phyloP scores from a whole-genome alignment of 2,329 filamentous ascomycete species.

The Fusarium hostae region DNA sequence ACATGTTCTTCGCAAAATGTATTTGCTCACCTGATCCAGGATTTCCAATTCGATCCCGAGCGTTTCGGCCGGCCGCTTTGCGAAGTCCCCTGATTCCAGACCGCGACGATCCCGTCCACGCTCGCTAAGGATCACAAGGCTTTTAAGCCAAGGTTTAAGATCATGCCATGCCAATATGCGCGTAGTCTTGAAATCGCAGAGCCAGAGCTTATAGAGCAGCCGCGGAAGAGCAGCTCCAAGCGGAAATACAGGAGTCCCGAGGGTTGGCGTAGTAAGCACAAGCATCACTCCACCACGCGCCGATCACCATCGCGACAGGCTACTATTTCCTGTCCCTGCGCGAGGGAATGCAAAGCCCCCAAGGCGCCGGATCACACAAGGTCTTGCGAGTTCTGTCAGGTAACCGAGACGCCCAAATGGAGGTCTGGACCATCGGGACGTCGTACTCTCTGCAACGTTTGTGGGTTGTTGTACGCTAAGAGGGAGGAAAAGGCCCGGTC shows the following conservation, averaged over 20 bases:
- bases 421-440: constrained; percentile 2
- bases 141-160: background rate
- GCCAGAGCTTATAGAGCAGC: background rate
- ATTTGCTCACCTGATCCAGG: constrained; percentile 11
- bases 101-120: background rate
- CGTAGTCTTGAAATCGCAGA: background rate
- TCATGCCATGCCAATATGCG: background rate
- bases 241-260: background rate
- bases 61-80: constrained; percentile 14
- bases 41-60: background rate
- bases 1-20: background rate
- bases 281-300: background rate
- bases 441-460: constrained; percentile 17
- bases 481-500: background rate
- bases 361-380: background rate
- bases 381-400: background rate
- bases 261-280: background rate
- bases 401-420: constrained; percentile 14
- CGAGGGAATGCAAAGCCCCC: background rate
- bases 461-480: constrained; percentile 17
- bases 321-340: background rate
- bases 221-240: background rate
- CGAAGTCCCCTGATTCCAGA: constrained; percentile 14
- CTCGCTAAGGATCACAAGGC: background rate
- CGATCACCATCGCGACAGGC: background rate